A percentile compares a stretch with the other conserved stretches of the same genome.
These are phyloP conservation scores for Volvox carteri DNA, from an alignment of 163 green algal species.

Conservation along the genomic window DNA sequence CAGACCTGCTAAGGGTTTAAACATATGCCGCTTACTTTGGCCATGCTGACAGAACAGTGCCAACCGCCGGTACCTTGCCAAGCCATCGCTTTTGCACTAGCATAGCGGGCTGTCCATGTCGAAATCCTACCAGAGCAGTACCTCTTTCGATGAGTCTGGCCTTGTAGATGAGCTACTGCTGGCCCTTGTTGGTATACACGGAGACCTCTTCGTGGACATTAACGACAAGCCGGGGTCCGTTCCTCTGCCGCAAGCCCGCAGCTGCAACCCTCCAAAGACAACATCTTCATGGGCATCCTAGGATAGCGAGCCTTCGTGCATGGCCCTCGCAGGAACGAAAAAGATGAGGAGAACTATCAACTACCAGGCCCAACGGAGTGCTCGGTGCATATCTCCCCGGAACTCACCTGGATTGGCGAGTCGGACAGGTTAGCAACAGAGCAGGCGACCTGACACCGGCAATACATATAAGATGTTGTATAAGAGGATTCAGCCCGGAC, in stretches of 20 bases:
- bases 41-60: not conserved
- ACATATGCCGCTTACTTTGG: not conserved
- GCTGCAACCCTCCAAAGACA: too few relatives aligned
- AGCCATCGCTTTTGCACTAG: not conserved
- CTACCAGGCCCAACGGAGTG: constrained; percentile 40
- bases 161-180: constrained; percentile 88
- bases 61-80: not conserved
- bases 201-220: constrained; percentile 84
- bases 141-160: constrained; percentile 29
- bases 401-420: constrained; percentile 51
- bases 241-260: not conserved
- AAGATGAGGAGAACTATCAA: constrained; percentile 34
- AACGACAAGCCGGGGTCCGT: constrained; percentile 23
- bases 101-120: not conserved
- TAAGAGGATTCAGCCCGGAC: too few relatives aligned
- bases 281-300: too few relatives aligned
- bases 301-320: not conserved
- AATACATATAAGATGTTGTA: too few relatives aligned
- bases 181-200: constrained; percentile 80
- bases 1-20: not conserved
- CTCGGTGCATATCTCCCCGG: constrained; percentile 35
- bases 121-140: not conserved
- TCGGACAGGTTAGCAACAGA: constrained; percentile 44
- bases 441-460: too few relatives aligned
- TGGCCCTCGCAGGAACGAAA: constrained; percentile 15